Evolutionary conservation across 495 filamentous ascomycete species (phyloP).

Genomic region (Penicillium bovifimosum): DNA sequence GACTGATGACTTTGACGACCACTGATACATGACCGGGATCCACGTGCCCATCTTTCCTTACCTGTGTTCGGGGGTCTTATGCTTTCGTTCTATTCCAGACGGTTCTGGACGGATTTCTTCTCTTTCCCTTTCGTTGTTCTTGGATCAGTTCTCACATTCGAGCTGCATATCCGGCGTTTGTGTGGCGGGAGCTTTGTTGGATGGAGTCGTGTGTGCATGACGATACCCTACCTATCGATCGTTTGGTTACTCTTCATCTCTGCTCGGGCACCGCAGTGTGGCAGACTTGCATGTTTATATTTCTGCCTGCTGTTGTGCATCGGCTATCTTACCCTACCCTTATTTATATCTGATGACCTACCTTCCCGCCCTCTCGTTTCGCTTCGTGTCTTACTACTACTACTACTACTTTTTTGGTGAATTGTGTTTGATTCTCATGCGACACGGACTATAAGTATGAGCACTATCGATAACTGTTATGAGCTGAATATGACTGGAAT

Average conservation of each 20-base stretch:
- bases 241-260: slow-evolving; percentile 19
- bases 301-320: not conserved
- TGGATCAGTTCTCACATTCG: slow-evolving; percentile 12
- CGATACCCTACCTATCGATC: slow-evolving; percentile 39
- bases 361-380: slow-evolving; percentile 9
- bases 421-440: slow-evolving; percentile 6
- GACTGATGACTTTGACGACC: slow-evolving; percentile 38
- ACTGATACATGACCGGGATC: slow-evolving; percentile 33
- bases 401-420: slow-evolving; percentile 17
- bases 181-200: slow-evolving; percentile 18
- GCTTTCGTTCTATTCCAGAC: slow-evolving; percentile 18
- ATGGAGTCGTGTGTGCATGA: slow-evolving; percentile 33
- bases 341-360: not conserved
- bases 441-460: slow-evolving; percentile 13
- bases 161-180: slow-evolving; percentile 26
- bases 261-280: slow-evolving; percentile 22
- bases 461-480: slow-evolving; percentile 13
- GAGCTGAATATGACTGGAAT: slow-evolving; percentile 19
- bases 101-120: slow-evolving; percentile 14
- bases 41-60: slow-evolving; percentile 7
- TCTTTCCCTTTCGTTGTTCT: slow-evolving; percentile 8
- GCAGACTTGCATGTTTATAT: not conserved
- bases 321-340: not conserved
- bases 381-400: slow-evolving; percentile 26
- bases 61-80: slow-evolving; percentile 12